Evolutionary conservation across 2,329 filamentous ascomycete species (phyloP).

Genomic region (Trematosphaeria pertusa): DNA sequence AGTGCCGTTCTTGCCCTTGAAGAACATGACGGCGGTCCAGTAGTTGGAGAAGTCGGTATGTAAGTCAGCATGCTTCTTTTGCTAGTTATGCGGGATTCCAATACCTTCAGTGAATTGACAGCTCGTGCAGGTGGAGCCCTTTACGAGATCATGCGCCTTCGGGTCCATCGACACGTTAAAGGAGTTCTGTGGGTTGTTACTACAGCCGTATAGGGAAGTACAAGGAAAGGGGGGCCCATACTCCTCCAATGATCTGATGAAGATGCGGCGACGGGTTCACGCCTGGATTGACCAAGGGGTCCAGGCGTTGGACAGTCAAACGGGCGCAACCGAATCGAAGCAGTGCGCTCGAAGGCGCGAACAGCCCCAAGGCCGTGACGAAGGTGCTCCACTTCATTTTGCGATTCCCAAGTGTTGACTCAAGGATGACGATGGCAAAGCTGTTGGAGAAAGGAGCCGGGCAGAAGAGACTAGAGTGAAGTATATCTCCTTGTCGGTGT

Average conservation of each 20-base stretch:
- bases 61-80: too few species aligned
- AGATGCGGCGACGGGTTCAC: constrained; percentile 20
- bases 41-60: too few species aligned
- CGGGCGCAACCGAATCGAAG: constrained; percentile 20
- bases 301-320: constrained; percentile 16
- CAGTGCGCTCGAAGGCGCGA: constrained; percentile 27
- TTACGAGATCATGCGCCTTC: constrained; percentile 23
- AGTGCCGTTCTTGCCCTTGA: constrained; percentile 30
- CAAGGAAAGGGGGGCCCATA: constrained; percentile 19
- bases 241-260: constrained; percentile 48
- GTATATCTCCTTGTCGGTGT: too few species aligned
- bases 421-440: background rate
- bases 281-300: constrained; percentile 23
- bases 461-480: background rate
- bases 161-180: constrained; percentile 54
- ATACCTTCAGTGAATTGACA: constrained; percentile 51
- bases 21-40: constrained; percentile 33
- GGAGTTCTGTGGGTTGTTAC: constrained; percentile 40
- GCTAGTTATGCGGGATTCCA: too few species aligned
- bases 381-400: constrained; percentile 30
- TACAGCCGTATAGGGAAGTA: too few species aligned
- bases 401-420: background rate
- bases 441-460: background rate
- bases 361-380: constrained; percentile 24
- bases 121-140: constrained; percentile 48